Conservation (phyloP, 1,284 basidiomycete genomes). For the Porogramme epimiltina region DNA sequence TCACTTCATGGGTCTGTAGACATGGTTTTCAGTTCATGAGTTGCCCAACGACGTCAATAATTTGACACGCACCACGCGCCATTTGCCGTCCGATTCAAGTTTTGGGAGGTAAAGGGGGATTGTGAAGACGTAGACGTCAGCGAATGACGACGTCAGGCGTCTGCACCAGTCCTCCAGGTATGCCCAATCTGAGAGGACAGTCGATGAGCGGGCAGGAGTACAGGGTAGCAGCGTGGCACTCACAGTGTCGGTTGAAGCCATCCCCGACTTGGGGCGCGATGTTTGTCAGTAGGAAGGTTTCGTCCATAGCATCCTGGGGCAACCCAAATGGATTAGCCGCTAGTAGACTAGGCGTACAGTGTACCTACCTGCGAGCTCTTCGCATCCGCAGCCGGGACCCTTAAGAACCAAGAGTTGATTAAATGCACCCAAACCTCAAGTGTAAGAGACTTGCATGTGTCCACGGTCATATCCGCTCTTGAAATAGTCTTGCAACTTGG, state of each 20-base stretch:
- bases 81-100: constrained; percentile 87
- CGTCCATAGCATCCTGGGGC: constrained; percentile 87
- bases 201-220: background rate
- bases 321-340: background rate
- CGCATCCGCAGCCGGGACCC: constrained; percentile 98
- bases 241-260: constrained; percentile 97
- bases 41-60: background rate
- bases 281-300: constrained; percentile 94
- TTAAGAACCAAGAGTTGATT: constrained; percentile 28
- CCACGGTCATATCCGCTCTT: constrained; percentile 95
- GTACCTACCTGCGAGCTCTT: constrained; percentile 73
- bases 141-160: constrained; percentile 81
- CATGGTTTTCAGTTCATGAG: background rate
- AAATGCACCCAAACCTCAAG: background rate
- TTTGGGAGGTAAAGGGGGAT: constrained; percentile 96
- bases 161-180: constrained; percentile 97
- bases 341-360: background rate
- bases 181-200: constrained; percentile 81
- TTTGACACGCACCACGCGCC: constrained; percentile 76
- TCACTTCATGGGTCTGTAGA: constrained; percentile 89
- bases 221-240: constrained; percentile 26
- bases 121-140: constrained; percentile 97
- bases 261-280: constrained; percentile 98
- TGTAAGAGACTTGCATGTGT: constrained; percentile 73
- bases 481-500: constrained; percentile 90